Base-by-base conservation (phyloP, 257 asterid species). In the Jacaranda copaia region DNA sequence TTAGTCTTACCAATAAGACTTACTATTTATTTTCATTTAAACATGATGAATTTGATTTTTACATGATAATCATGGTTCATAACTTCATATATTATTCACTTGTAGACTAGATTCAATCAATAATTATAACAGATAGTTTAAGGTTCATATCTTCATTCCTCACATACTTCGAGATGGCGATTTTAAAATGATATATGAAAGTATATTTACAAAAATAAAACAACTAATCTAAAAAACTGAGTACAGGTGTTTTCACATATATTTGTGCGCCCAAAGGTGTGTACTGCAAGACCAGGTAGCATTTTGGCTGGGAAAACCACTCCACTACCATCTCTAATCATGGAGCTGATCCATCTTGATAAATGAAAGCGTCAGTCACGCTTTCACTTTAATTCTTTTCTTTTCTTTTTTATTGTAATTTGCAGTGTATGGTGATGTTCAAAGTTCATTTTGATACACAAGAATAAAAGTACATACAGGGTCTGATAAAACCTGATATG, bases 281-380 rank as follows among this genome's bases (percentile, higher is more conserved):
- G 35, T 57, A 36, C 49, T 43, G 73, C 51, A 42, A 72, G 60
- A 61, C 0, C 46, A 14, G 20, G 39, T 77, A 49, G 15, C 15
- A 25, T 16, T 62, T 57, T 6, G 32, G 59, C 18, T 61, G 69
- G 14, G 32, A 25, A 32, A 51, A 68, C 60, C 5, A 62, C 60
- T 58, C 77, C 59, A 49, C 73, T 35, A 48, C 16, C 74, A 76
- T 9, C 39, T 72, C 42, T 38, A 48, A 56, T 51, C 69, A 10
- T 55, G 45, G 67, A 64, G 79, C 56, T 59, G 65, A 82, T 59
- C 65, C 65, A 5, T 75, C 46, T 63, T 32, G 56, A 80, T 68
- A 48, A 69, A 80, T 48, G 60, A 42, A 53, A 73, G 57, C 53
- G 13, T 18, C 45, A 38, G 45, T 25, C 1, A 62, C 15, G 72